These are phyloP conservation scores for Pholiota adiposa DNA, from an alignment of 1,284 basidiomycete genomes.

Conservation along the genomic window DNA sequence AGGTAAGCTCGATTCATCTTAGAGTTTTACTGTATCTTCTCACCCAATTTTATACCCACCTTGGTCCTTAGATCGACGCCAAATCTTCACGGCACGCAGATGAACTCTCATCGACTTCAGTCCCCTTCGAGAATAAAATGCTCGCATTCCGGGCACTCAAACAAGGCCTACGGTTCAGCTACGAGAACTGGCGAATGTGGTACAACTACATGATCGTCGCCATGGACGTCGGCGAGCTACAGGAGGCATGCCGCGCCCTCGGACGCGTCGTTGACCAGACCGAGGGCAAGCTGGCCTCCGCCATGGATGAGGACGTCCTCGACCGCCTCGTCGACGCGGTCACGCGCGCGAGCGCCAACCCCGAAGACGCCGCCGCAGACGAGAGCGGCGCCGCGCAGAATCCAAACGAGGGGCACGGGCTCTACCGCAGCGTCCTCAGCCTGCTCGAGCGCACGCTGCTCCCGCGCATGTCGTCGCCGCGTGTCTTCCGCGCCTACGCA, in stretches of 20 bases:
- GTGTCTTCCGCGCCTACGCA: conserved; percentile 83
- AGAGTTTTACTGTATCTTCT: not conserved
- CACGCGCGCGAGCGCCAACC: conserved; percentile 56
- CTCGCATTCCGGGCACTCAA: conserved; percentile 95
- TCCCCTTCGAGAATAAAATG: conserved; percentile 75
- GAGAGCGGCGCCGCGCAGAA: conserved; percentile 29
- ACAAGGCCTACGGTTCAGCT: conserved; percentile 83
- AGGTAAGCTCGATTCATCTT: conserved; percentile 12
- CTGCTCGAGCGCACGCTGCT: conserved; percentile 83
- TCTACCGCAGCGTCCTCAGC: conserved; percentile 62
- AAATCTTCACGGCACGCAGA: not conserved
- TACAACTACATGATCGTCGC: conserved; percentile 96
- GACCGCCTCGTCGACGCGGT: conserved; percentile 88
- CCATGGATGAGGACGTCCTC: conserved; percentile 85
- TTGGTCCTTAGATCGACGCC: conserved; percentile 4
- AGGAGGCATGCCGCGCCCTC: conserved; percentile 87
- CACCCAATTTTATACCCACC: conserved; percentile 2
- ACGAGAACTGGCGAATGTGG: conserved; percentile 99
- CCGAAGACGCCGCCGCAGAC: conserved; percentile 38
- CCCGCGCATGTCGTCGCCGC: conserved; percentile 70
- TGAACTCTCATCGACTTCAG: conserved; percentile 26
- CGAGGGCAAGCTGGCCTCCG: conserved; percentile 61
- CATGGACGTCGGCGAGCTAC: conserved; percentile 90
- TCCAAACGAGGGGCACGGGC: conserved; percentile 72
- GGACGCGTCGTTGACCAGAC: conserved; percentile 85